Percentiles rank a stretch among this genome's conserved stretches.
These are phyloP conservation scores for Solanum hybrid DNA, from an alignment of 305 asterid species.

Conservation along the genomic window DNA sequence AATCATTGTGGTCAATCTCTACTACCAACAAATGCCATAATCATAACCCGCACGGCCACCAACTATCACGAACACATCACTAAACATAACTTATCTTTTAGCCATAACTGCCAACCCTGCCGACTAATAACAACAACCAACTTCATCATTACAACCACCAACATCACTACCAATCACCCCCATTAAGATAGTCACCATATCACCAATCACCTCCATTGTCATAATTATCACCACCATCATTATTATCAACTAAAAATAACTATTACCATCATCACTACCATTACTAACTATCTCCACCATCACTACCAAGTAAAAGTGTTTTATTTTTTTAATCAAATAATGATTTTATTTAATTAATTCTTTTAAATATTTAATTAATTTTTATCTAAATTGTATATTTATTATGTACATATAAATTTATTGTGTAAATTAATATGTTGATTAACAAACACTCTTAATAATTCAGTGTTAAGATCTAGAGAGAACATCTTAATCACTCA, in stretches of 20 bases:
- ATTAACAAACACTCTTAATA: not conserved
- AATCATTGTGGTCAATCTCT: not conserved
- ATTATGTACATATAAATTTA: no score
- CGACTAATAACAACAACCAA: not conserved
- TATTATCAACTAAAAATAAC: not conserved
- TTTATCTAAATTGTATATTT: no score
- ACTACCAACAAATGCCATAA: not conserved
- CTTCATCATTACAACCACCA: not conserved
- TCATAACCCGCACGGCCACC: not conserved
- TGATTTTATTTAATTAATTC: not conserved
- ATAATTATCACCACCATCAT: not conserved
- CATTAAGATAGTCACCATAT: not conserved
- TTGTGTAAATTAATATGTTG: not conserved
- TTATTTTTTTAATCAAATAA: no score
- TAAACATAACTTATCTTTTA: not conserved
- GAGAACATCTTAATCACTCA: not conserved
- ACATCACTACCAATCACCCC: not conserved
- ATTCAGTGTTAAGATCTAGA: not conserved
- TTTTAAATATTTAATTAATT: no score
- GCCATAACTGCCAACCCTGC: not conserved
- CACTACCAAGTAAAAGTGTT: not conserved
- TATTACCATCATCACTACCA: not conserved
- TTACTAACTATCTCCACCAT: not conserved
- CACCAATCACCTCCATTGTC: not conserved
- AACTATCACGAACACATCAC: not conserved